phyloP scores from a whole-genome alignment of 768 basidiomycete species.

The Saitozyma podzolica region DNA sequence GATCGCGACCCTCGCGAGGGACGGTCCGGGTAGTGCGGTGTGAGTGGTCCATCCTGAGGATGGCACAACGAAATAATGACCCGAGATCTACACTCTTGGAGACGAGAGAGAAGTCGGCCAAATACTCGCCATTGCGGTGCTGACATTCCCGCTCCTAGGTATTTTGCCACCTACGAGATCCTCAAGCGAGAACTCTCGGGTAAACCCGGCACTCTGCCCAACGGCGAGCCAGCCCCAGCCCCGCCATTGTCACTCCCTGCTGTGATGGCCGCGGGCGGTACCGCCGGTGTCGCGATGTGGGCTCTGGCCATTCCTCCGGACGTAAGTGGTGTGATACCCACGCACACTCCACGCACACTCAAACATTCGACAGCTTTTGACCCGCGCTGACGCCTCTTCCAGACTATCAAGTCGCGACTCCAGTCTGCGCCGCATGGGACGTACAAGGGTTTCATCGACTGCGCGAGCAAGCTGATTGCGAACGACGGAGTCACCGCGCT shows the following conservation, averaged over 20 bases:
- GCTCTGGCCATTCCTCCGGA: constrained; percentile 94
- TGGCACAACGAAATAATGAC: background rate
- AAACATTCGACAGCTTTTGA: background rate
- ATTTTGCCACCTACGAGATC: constrained; percentile 96
- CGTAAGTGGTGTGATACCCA: constrained; percentile 57
- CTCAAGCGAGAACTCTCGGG: constrained; percentile 77
- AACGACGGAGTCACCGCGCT: constrained; percentile 79
- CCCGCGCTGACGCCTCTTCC: constrained; percentile 3
- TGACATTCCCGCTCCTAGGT: constrained; percentile 57
- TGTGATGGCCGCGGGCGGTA: constrained; percentile 87
- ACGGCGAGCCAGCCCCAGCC: constrained; percentile 59
- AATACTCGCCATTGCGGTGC: background rate
- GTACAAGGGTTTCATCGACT: constrained; percentile 93
- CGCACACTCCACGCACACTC: background rate
- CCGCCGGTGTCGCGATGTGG: constrained; percentile 98
- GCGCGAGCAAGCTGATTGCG: constrained; percentile 85
- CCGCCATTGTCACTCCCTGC: constrained; percentile 81
- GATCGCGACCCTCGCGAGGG: constrained; percentile 86
- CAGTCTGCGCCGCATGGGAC: constrained; percentile 97
- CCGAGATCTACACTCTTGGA: background rate
- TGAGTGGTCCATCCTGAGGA: constrained; percentile 55
- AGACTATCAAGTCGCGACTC: constrained; percentile 94
- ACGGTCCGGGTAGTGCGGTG: constrained; percentile 96
- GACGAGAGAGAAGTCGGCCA: background rate
- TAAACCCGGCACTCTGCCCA: constrained; percentile 21